Conservation (phyloP, 495 filamentous ascomycete genomes). For the Jackrogersella multiformis region DNA sequence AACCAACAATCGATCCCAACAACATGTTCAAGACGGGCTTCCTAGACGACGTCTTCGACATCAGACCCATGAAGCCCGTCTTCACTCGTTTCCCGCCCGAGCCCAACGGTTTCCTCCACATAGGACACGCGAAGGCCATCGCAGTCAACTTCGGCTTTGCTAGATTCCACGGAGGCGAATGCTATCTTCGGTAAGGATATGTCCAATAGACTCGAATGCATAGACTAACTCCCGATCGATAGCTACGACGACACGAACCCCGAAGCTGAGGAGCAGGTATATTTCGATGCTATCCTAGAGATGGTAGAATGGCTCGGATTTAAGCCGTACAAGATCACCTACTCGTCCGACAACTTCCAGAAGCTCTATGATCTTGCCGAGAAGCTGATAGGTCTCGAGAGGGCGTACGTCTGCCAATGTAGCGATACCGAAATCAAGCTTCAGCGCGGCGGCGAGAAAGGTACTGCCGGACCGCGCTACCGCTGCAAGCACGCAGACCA, state of each 20-base stretch:
- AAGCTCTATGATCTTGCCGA: slow-evolving; percentile 88
- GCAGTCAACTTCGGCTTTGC: slow-evolving; percentile 97
- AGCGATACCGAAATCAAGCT: slow-evolving; percentile 76
- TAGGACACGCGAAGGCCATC: slow-evolving; percentile 97
- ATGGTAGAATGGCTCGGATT: slow-evolving; percentile 87
- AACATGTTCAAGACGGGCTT: slow-evolving; percentile 88
- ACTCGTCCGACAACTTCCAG: slow-evolving; percentile 84
- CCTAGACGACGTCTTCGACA: slow-evolving; percentile 80
- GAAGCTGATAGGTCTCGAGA: slow-evolving; percentile 76
- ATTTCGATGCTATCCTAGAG: slow-evolving; percentile 79
- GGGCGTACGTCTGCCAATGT: slow-evolving; percentile 54
- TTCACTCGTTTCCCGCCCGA: slow-evolving; percentile 92
- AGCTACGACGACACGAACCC: slow-evolving; percentile 85
- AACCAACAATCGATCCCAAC: slow-evolving; percentile 67
- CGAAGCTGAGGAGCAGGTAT: slow-evolving; percentile 80
- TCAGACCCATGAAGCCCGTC: slow-evolving; percentile 71
- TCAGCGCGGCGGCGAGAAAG: slow-evolving; percentile 79
- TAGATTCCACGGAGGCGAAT: slow-evolving; percentile 78
- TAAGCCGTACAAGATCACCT: slow-evolving; percentile 78
- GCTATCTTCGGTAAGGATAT: slow-evolving; percentile 50
- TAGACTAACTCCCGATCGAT: slow-evolving; percentile 56
- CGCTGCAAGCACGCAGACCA: slow-evolving; percentile 82
- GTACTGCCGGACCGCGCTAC: slow-evolving; percentile 71
- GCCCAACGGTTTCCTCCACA: slow-evolving; percentile 80
- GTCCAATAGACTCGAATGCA: not conserved